Evolutionary conservation across 768 basidiomycete species (phyloP).

Genomic region (Phaeotremella fagi): DNA sequence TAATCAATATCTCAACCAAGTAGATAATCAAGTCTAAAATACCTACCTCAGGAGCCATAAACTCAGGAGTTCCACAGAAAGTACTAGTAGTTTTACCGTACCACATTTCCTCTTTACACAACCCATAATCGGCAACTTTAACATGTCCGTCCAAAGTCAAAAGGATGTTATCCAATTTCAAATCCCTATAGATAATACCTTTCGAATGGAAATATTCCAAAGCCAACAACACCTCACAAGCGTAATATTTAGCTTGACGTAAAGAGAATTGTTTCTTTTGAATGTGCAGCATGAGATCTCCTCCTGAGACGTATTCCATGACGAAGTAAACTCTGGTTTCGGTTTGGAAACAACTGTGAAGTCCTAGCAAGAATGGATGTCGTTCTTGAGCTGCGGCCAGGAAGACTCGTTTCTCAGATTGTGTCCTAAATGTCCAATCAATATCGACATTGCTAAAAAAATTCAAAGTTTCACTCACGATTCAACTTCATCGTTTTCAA

Average conservation of each 20-base stretch:
- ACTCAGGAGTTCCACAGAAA: constrained; percentile 98
- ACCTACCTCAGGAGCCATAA: constrained; percentile 96
- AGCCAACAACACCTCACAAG: constrained; percentile 90
- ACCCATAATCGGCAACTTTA: constrained; percentile 97
- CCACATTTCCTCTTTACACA: constrained; percentile 99
- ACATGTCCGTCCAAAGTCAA: constrained; percentile 95
- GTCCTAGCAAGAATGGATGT: constrained; percentile 91
- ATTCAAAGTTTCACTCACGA: constrained; percentile 74
- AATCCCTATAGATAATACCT: constrained; percentile 99
- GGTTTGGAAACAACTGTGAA: constrained; percentile 99
- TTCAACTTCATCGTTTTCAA: constrained; percentile 99
- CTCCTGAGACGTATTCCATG: constrained; percentile 99
- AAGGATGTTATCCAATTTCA: constrained; percentile 97
- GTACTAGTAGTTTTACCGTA: constrained; percentile 91
- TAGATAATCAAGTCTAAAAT: neutral
- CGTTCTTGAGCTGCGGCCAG: constrained; percentile 92
- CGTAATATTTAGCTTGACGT: constrained; percentile 98
- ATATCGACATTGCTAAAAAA: too few relatives aligned
- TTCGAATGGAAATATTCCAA: constrained; percentile 97
- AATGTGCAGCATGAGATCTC: constrained; percentile 98
- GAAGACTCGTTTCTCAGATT: constrained; percentile 98
- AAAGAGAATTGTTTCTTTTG: constrained; percentile 98
- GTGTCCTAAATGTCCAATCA: constrained; percentile 69
- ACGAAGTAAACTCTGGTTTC: constrained; percentile 99
- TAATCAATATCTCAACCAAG: neutral